phyloP scores from a whole-genome alignment of 495 filamentous ascomycete species.

The Penicillium paradoxum region DNA sequence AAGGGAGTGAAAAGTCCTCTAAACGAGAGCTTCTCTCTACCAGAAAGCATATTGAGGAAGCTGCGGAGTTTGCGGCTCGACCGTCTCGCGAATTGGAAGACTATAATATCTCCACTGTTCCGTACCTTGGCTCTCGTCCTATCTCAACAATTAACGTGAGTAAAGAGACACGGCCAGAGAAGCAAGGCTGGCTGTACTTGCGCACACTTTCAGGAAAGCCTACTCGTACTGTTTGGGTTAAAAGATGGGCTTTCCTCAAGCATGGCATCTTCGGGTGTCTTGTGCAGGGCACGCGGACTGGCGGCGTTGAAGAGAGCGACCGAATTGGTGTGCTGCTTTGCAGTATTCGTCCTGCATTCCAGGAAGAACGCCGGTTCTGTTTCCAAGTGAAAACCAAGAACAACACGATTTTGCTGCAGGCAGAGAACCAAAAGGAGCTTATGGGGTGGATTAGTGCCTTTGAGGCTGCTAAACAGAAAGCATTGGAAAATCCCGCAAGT shows the following conservation, averaged over 20 bases:
- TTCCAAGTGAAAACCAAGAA: constrained; percentile 99
- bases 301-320: constrained; percentile 90
- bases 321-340: constrained; percentile 94
- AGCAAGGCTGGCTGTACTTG: constrained; percentile 92
- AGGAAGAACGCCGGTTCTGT: constrained; percentile 92
- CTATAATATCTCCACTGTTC: constrained; percentile 81
- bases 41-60: constrained; percentile 77
- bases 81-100: constrained; percentile 91
- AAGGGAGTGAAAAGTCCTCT: constrained; percentile 71
- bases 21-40: constrained; percentile 72
- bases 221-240: constrained; percentile 76
- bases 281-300: constrained; percentile 75
- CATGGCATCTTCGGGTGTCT: constrained; percentile 96
- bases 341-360: constrained; percentile 80
- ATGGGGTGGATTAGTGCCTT: constrained; percentile 91
- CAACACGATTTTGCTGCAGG: constrained; percentile 80
- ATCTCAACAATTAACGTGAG: constrained; percentile 50
- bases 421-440: constrained; percentile 84
- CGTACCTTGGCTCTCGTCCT: constrained; percentile 71
- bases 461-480: constrained; percentile 87
- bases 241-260: constrained; percentile 92
- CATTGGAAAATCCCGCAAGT: constrained; percentile 71
- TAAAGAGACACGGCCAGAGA: constrained; percentile 54
- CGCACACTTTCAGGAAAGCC: constrained; percentile 82
- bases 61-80: constrained; percentile 59